Percentiles rank a stretch among this genome's conserved stretches.
Conservation (phyloP, 2,329 filamentous ascomycete genomes). For the Knufia fluminis region DNA sequence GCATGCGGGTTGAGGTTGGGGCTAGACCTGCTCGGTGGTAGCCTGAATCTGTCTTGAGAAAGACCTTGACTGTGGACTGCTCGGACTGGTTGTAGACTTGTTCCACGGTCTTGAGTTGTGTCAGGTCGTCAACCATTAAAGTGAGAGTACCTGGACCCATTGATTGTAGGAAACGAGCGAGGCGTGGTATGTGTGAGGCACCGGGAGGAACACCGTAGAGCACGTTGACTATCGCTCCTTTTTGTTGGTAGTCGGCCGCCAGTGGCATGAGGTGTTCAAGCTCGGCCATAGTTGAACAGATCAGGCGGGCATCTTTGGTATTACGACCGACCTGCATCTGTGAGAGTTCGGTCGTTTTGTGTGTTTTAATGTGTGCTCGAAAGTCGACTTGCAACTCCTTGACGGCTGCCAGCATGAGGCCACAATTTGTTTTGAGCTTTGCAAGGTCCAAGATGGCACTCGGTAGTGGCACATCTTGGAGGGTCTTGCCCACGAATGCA, state of each 20-base stretch:
- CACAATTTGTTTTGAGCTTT: conserved; percentile 58
- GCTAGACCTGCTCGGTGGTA: conserved; percentile 60
- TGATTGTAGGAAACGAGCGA: conserved; percentile 46
- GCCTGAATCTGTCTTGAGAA: conserved; percentile 68
- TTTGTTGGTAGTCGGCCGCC: conserved; percentile 47
- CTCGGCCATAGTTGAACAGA: conserved; percentile 67
- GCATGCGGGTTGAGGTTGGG: conserved; percentile 37
- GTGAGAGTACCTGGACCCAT: conserved; percentile 51
- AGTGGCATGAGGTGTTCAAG: conserved; percentile 57
- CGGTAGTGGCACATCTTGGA: conserved; percentile 55
- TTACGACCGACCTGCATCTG: conserved; percentile 59
- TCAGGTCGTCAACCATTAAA: conserved; percentile 60
- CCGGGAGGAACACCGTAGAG: conserved; percentile 65
- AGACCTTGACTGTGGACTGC: conserved; percentile 45
- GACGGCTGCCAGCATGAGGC: conserved; percentile 59
- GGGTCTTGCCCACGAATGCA: conserved; percentile 49
- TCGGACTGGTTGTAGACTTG: conserved; percentile 37
- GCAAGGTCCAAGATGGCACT: conserved; percentile 60
- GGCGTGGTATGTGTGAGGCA: conserved; percentile 49
- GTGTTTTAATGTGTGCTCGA: conserved; percentile 72
- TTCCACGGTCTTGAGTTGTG: conserved; percentile 47
- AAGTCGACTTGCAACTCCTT: conserved; percentile 54
- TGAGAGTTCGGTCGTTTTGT: conserved; percentile 64
- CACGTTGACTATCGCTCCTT: conserved; percentile 52
- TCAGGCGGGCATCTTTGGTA: conserved; percentile 47